Base-by-base conservation (phyloP, 164 flowering plant species). In the Brasenia schreberi region DNA sequence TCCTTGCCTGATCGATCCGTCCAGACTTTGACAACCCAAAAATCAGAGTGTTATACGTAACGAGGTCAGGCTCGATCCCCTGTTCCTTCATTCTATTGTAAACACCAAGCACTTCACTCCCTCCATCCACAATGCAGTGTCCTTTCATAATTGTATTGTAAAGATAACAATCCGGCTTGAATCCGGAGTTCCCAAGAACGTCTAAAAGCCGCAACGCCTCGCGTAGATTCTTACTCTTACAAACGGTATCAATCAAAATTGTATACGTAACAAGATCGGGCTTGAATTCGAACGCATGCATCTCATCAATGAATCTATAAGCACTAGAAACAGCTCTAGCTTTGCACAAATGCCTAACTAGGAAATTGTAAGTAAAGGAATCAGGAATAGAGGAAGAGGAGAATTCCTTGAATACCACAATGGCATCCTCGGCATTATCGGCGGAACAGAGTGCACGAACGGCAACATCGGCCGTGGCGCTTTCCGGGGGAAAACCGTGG, bases 91-190 rank as follows among this genome's bases (percentile, higher is more conserved):
- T 94, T 61, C 77, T 76, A 52, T 85, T 87, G 71, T 83, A 91
- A 67, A 94, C 90, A 45, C 76, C 83, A 53, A 91, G 42, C 18
- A 80, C 96, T 74, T 87, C 88, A 60, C 73, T 70, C 7, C 93
- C 91, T 39, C 69, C 73, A 67, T 80, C 81, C 77, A 86, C 52
- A 69, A 65, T 77, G 77, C 92, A 86, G 69, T 87, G 83, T 12
- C 96, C 96, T 72, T 91, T 94, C 96, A 94, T 94, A 18, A 94
- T 84, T 5, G 97, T 89, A 61, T 94, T 94, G 71, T 91, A 94
- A 61, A 94, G 74, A 65, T 72, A 94, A 68, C 86, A 79, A 81
- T 91, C 99, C 0, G 93, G 93, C 76, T 88, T 87, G 72, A 83
- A 84, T 45, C 97, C 99, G 0, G 76, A 80, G 43, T 80, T 75